These are phyloP conservation scores for Alectoria sarmentosa DNA, from an alignment of 495 filamentous ascomycete genomes.

Conservation along the genomic window DNA sequence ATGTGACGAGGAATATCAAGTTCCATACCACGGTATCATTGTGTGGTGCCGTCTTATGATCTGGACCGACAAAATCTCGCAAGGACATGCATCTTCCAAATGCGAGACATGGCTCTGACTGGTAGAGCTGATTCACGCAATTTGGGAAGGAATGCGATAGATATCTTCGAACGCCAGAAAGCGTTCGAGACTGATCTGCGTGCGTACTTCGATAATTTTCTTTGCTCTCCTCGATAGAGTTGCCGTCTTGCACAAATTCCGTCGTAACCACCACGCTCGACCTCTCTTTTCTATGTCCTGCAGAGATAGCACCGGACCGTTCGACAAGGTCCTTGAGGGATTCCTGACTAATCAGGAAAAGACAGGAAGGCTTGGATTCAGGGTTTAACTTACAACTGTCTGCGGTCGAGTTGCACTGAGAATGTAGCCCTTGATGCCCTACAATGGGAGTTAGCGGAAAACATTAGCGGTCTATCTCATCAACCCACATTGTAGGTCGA, in stretches of 20 bases:
- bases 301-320: not conserved
- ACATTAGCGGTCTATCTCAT: not conserved
- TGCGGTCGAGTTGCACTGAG: not conserved
- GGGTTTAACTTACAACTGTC: not conserved
- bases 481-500: not conserved
- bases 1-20: not conserved
- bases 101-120: not conserved
- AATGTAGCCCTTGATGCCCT: not conserved
- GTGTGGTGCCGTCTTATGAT: not conserved
- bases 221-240: not conserved
- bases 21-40: conserved; percentile 1
- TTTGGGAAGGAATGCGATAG: not conserved
- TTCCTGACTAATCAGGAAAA: not conserved
- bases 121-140: no score
- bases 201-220: not conserved
- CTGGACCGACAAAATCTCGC: not conserved
- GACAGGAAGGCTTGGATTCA: not conserved
- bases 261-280: not conserved
- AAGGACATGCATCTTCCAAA: not conserved
- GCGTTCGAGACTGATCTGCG: no score
- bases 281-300: not conserved
- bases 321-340: not conserved
- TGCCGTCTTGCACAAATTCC: not conserved
- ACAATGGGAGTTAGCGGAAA: no score
- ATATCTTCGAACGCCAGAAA: not conserved